Base-by-base conservation (phyloP, 2,329 filamentous ascomycete genomes). In the Botryotinia convoluta region DNA sequence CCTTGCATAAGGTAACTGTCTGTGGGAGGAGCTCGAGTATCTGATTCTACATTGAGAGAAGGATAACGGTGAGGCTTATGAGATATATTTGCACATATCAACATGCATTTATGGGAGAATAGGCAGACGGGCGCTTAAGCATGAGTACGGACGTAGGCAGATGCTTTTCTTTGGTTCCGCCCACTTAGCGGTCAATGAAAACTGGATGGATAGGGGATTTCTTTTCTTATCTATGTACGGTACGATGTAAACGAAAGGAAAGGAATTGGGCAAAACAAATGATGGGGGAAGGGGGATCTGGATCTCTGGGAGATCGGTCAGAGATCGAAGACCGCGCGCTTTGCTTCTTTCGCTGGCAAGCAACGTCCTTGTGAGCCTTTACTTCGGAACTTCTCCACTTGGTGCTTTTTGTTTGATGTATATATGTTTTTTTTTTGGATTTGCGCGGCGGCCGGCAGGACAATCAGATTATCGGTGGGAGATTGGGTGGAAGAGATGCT, bases 121-220 rank as follows among this genome's bases (percentile, higher is more conserved):
- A 57, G 37, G 64, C 64, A 68, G 39, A 20, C 64, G 48, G 35
- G 45, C 48, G 64, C 64, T 57, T 57, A 42, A 57, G 64, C 35
- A 57, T 10, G 22, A 22, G 7, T 3, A 54, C 18, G 26, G 35
- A 12, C n/a, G 22, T 20, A 54, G 32, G 44, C 44, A 37, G 44
- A 20, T 1, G 22, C 45, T 29, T 29, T 51, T 39, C 16, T 39
- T 39, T 39, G 45, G 5, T 35, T 54, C 35, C 22, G 45, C 64
- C 35, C 32, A 39, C 20, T 68, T 12, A 39, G 45, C 64, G 64
- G 45, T 68, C 35, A 68, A n/a, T 39, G 22, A 39, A 57, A 32
- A 2, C 51, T 57, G 51, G 51, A 57, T 10, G 62, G 42, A 39
- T 65, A 48, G 62, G 42, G 45, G 29, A 26, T 16, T 12, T 67